Base-by-base conservation (phyloP, 2,329 filamentous ascomycete species). In the Chrysoporthe cubensis region DNA sequence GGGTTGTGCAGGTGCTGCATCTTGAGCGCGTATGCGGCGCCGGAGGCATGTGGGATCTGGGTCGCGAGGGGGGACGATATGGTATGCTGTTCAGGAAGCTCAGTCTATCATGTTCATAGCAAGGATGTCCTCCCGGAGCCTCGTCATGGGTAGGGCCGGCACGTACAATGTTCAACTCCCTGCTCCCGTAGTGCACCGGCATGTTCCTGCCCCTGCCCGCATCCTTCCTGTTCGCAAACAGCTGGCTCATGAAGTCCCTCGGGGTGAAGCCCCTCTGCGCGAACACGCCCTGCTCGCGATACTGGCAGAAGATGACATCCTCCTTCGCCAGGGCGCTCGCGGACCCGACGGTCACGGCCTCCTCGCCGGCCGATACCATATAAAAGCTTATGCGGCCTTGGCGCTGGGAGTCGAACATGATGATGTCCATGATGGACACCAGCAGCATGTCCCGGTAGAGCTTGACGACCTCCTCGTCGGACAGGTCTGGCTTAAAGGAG, bases 331-430 rank as follows among this genome's bases (percentile, higher is more conserved):
- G 80, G 14, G 93, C 94, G 34, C 93, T 94, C 0, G 94, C 93
- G 1, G 91, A 94, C 1, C 94, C 96, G 2, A 99, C 90, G 56
- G 93, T 92, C 64, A 97, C 94, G 44, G 95, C 96, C 83, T 99
- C 96, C 82, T 97, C 94, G 67, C 94, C 94, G 0, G 94, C 92
- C 48, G 92, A 95, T 75, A 95, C 95, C 92, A 99, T 98, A 80
- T 99, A 99, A 80, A 99, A 99, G 78, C 91, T 94, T 66, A 97
- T 81, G 26, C 93, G 88, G n/a, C 94, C 94, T 80, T 99, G 96
- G 58, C 96, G 86, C 80, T 99, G 96, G 0, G 96, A 94, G 75
- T 99, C 96, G 76, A 97, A 97, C 94, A 98, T 98, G 77, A 98
- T 92, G 66, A 97, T 79, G 76, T 99, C 96, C 93, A 99, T 96